Percentiles rank a stretch among this genome's conserved stretches.
These are phyloP conservation scores for Hortaea werneckii DNA, from an alignment of 2,329 filamentous ascomycete species.

Conservation along the genomic window DNA sequence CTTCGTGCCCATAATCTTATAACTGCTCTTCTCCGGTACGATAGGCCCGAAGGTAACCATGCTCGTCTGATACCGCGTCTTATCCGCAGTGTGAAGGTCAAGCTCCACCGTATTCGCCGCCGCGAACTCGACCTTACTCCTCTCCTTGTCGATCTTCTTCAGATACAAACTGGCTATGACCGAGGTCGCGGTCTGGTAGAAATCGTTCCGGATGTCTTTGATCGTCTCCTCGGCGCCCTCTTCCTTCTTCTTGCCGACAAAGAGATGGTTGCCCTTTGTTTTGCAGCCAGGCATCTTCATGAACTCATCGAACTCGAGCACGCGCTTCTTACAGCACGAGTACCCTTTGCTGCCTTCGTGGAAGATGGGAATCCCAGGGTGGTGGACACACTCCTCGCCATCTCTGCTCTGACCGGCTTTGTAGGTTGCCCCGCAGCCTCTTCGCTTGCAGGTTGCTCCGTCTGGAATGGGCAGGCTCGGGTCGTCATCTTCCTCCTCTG, in stretches of 20 bases:
- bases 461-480: constrained; percentile 60
- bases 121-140: constrained; percentile 61
- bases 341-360: constrained; percentile 98
- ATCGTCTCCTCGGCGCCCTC: constrained; percentile 61
- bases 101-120: constrained; percentile 51
- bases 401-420: constrained; percentile 50
- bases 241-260: constrained; percentile 59
- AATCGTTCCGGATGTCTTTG: constrained; percentile 78
- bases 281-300: constrained; percentile 89
- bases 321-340: constrained; percentile 89
- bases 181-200: constrained; percentile 78
- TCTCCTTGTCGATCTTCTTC: constrained; percentile 88
- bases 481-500: constrained; percentile 80
- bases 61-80: constrained; percentile 67
- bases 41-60: constrained; percentile 71
- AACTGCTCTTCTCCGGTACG: constrained; percentile 62
- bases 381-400: constrained; percentile 71
- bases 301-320: constrained; percentile 96
- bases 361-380: constrained; percentile 85
- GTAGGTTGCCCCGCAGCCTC: constrained; percentile 61
- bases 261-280: constrained; percentile 72
- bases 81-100: constrained; percentile 76
- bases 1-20: constrained; percentile 80
- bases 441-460: constrained; percentile 66
- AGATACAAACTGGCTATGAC: constrained; percentile 90